Evolutionary conservation across 345 rosid species (phyloP), one percentile per base, ranked within the genome.

Genomic region (Gossypium stocksii): DNA sequence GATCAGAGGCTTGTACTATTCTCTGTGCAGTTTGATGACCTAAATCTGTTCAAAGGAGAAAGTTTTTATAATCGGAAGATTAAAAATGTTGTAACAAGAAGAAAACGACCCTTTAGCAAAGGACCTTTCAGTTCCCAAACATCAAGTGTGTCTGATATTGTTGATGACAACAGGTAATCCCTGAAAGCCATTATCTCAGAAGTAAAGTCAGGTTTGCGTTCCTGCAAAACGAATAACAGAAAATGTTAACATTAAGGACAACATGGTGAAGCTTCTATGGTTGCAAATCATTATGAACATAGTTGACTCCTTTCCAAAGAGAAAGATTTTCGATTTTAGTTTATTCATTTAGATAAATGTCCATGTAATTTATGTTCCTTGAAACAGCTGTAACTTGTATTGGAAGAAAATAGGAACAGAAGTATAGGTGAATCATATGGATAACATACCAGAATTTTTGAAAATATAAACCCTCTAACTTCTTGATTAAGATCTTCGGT

Each of bases 21-120:
- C 98, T 89, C 86, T 95, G 98, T 27, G 94, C 97, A 49, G 99
- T 95, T 84, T 95, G 99, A 87, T 95, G 98, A 71, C 99, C 99
- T 77, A 95, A 79, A 89, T 95, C 99, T 95, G 94, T 80, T 57
- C 52, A 62, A 65, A n/a, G 67, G 59, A 19, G 73, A 68, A 34
- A 60, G 74, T 25, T 85, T 69, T 79, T 79, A 73, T 66, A 79
- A 69, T 22, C 9, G 16, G 57, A 52, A 59, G 45, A 51, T 27
- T 68, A 43, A 15, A 53, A 61, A 69, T 73, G 52, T 71, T 54
- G 51, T 13, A 45, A 75, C 27, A 2, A 52, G 61, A 63, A 56
- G 48, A 44, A 67, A 58, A 76, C 4, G 13, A 60, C 2, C 52
- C 11, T 54, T 17, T 10, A 10, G 48, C 12, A 29, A 63, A 34